phyloP scores from a whole-genome alignment of 73 alveolate species.

The Symbiodinium pilosum region DNA sequence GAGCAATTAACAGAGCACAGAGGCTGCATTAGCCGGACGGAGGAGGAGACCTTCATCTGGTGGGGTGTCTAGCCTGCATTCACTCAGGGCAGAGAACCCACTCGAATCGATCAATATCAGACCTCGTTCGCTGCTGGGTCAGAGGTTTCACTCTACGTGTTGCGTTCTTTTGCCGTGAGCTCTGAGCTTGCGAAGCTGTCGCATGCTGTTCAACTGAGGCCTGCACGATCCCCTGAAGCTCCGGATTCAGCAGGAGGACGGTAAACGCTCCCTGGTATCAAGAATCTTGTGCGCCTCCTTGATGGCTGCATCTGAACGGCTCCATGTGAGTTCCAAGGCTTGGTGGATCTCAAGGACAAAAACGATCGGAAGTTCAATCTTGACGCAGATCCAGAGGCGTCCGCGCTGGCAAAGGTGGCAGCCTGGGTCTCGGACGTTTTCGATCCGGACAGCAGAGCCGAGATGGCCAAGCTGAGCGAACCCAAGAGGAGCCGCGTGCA shows the following conservation, averaged over 20 bases:
- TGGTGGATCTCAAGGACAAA: not conserved
- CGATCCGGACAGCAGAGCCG: not conserved
- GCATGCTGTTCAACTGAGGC: not conserved
- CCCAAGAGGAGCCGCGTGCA: not conserved
- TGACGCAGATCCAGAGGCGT: slow-evolving; percentile 29
- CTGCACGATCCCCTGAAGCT: not conserved
- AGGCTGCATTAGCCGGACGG: slow-evolving; percentile 40
- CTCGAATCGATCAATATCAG: too few relatives aligned
- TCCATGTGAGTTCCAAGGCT: not conserved
- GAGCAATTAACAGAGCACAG: too few relatives aligned
- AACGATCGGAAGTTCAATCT: slow-evolving; percentile 19
- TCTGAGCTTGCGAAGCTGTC: too few relatives aligned
- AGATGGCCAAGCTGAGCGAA: not conserved
- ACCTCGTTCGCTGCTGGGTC: too few relatives aligned
- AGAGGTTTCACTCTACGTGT: too few relatives aligned
- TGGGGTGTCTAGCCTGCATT: slow-evolving; percentile 53
- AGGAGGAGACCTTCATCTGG: slow-evolving; percentile 40
- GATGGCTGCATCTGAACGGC: too few relatives aligned
- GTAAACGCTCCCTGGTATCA: not conserved
- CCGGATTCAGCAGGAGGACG: not conserved
- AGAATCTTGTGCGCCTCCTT: too few relatives aligned
- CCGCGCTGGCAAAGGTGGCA: not conserved
- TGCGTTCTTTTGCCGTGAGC: too few relatives aligned
- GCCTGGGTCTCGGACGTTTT: slow-evolving; percentile 41
- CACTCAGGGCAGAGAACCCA: too few relatives aligned